These are phyloP conservation scores for Paraphoma chrysanthemicola DNA, from an alignment of 2,329 filamentous ascomycete species.

Conservation along the genomic window DNA sequence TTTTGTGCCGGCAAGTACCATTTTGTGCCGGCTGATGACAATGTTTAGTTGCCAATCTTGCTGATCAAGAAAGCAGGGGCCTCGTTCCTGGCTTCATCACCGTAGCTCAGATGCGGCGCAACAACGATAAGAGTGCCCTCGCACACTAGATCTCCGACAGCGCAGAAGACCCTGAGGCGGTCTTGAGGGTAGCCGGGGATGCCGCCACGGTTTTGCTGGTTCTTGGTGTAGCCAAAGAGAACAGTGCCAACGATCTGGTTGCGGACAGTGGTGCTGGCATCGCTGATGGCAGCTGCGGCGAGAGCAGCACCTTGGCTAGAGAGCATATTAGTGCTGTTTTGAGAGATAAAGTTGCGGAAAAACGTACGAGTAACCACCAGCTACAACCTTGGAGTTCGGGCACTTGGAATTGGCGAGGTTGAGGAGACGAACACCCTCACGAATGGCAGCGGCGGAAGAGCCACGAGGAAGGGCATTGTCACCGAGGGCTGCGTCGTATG, in stretches of 20 bases:
- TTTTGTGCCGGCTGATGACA: not conserved
- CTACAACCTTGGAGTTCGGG: slow-evolving; percentile 46
- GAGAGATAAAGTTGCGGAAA: too few species aligned
- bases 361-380: slow-evolving; percentile 52
- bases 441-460: slow-evolving; percentile 40
- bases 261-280: slow-evolving; percentile 31
- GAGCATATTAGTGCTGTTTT: not conserved
- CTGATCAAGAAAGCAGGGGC: slow-evolving; percentile 37
- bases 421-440: slow-evolving; percentile 45
- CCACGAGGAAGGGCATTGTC: slow-evolving; percentile 45
- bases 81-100: slow-evolving; percentile 25
- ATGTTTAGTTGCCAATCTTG: slow-evolving; percentile 15
- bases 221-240: slow-evolving; percentile 51
- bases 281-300: slow-evolving; percentile 43
- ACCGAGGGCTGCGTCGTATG: slow-evolving; percentile 43
- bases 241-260: slow-evolving; percentile 47
- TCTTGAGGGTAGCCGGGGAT: slow-evolving; percentile 43
- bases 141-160: slow-evolving; percentile 44
- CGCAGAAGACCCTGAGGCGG: slow-evolving; percentile 47
- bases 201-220: slow-evolving; percentile 44
- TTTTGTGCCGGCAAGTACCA: not conserved
- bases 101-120: slow-evolving; percentile 42
- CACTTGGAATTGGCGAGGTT: slow-evolving; percentile 47
- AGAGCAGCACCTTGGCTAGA: slow-evolving; percentile 50
- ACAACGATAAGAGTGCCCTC: slow-evolving; percentile 42